Evolutionary conservation across 164 flowering plant genomes (phyloP), one percentile per base, ranked within the genome.

Genomic region (Annona cherimola): DNA sequence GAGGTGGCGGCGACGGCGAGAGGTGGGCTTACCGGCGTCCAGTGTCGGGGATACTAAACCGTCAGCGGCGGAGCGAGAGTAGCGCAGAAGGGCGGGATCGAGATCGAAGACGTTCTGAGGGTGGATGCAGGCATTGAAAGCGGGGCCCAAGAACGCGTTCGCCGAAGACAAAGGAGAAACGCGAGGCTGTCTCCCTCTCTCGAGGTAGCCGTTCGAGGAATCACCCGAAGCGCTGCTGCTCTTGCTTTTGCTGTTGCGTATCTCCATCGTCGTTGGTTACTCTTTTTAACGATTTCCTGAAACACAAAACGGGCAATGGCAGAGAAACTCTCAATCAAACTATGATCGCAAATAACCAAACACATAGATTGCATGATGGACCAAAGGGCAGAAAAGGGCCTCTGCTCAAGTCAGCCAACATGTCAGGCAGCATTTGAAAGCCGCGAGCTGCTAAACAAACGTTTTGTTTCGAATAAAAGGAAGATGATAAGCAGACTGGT

Each of bases 71-170:
- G 69, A n/a, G 43, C 50, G 73, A 35, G 69, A 19, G 43, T 69
- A 69, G 16, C 35, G 69, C 39, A 63, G 61, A 41, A 69, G 55
- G 54, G 69, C 19, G 55, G 72, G 4, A 16, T 69, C 77, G 35
- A 63, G n/a, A 3, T 69, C 73, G 65, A 69, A 40, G 65, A 35
- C 1, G 50, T 14, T 54, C 3, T 50, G 57, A 44, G 71, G 44
- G 44, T 19, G n/a, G 43, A 66, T 16, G 66, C 66, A 63, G 66
- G 66, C 66, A 14, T 65, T 43, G 63, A 73, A 42, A 5, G 43
- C 43, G 66, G 44, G 70, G n/a, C 66, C 70, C 20, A 66, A 3
- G 69, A 42, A 43, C 7, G 69, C 55, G 43, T 66, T 66, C 8
- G 19, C 54, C 8, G 61, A 1, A 18, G 42, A 19, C 14, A 26